A percentile compares a stretch with the other conserved stretches of the same genome.
phyloP scores from a whole-genome alignment of 768 basidiomycete genomes.

The Rickenella mellea region DNA sequence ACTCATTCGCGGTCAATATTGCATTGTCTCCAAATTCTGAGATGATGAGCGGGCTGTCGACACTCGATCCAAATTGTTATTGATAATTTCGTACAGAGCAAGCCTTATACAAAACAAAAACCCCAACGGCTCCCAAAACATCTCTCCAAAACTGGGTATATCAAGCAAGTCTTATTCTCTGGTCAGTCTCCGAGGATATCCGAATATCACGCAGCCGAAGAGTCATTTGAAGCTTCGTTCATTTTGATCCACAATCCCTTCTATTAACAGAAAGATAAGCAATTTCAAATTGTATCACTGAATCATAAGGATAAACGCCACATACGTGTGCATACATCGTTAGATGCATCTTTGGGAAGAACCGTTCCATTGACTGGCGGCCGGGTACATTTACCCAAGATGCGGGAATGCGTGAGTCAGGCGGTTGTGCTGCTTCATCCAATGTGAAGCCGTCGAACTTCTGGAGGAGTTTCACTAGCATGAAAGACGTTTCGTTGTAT shows the following conservation, averaged over 20 bases:
- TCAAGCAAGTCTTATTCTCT: no score
- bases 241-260: neutral
- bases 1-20: no score
- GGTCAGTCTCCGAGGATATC: no score
- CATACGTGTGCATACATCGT: constrained; percentile 44
- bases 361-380: constrained; percentile 38
- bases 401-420: constrained; percentile 33
- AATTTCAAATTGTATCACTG: neutral
- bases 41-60: no score
- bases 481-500: constrained; percentile 52
- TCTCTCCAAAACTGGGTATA: no score
- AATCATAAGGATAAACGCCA: constrained; percentile 1
- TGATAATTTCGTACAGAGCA: no score
- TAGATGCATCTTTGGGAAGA: constrained; percentile 43
- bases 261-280: neutral
- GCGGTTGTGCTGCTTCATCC: constrained; percentile 35
- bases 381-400: constrained; percentile 37
- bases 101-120: no score
- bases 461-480: constrained; percentile 56
- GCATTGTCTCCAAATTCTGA: no score
- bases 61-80: no score
- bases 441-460: constrained; percentile 40
- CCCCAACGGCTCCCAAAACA: no score
- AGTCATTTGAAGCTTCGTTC: no score
- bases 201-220: no score